phyloP scores from a whole-genome alignment of 129 eudicot species.

The Erigeron canadensis region DNA sequence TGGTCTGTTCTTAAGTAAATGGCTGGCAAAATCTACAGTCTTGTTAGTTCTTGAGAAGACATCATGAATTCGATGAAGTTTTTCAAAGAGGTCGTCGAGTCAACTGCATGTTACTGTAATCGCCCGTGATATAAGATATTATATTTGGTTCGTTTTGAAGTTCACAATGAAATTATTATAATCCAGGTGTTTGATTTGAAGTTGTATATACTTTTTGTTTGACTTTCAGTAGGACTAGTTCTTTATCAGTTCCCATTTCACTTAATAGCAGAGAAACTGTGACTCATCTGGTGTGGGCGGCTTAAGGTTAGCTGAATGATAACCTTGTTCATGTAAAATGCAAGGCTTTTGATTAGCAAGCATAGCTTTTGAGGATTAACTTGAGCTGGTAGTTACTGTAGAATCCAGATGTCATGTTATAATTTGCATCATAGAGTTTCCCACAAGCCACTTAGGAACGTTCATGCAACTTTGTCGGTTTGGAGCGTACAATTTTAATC shows the following conservation, averaged over 20 bases:
- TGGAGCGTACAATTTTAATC: neutral
- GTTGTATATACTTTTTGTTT: neutral
- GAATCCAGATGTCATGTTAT: neutral
- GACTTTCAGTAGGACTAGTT: too few relatives aligned
- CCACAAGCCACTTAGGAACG: neutral
- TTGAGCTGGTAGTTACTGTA: neutral
- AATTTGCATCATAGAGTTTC: neutral
- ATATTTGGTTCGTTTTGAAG: neutral
- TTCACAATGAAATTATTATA: neutral
- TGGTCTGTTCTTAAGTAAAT: too few relatives aligned
- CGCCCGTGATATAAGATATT: neutral
- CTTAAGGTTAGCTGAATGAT: too few relatives aligned
- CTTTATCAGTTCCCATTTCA: neutral
- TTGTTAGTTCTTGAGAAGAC: neutral
- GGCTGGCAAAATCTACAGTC: neutral
- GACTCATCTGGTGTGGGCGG: too few relatives aligned
- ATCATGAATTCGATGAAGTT: slow-evolving; percentile 2
- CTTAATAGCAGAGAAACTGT: neutral
- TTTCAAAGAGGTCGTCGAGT: slow-evolving; percentile 4
- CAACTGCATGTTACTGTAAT: neutral
- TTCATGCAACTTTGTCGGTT: neutral
- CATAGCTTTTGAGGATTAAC: neutral
- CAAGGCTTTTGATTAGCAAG: neutral
- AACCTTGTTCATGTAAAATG: neutral
- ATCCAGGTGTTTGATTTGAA: slow-evolving; percentile 1